Conservation (phyloP, 2,329 filamentous ascomycete genomes). For the Ascochyta fabae region DNA sequence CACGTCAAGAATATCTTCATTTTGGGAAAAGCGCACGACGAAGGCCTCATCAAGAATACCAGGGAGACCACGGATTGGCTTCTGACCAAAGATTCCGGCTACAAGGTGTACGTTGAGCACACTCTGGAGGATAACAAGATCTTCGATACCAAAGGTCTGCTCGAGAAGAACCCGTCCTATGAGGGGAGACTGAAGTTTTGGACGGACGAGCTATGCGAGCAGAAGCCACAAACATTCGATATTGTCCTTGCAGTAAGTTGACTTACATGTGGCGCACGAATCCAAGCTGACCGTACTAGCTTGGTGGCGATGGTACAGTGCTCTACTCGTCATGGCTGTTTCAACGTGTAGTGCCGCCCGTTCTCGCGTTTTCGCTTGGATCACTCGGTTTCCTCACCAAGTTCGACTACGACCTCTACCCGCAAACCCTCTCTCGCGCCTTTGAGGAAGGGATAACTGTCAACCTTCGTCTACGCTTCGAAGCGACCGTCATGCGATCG, state of each 20-base stretch:
- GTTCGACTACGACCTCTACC: constrained; percentile 84
- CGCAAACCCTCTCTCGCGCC: constrained; percentile 70
- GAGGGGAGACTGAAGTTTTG: constrained; percentile 76
- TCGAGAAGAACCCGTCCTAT: constrained; percentile 65
- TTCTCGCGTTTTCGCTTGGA: constrained; percentile 88
- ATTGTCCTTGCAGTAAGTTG: constrained; percentile 76
- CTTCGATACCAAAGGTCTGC: constrained; percentile 75
- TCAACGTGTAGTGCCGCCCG: constrained; percentile 90
- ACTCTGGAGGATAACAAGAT: constrained; percentile 72
- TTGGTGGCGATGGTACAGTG: constrained; percentile 96
- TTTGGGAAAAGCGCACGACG: constrained; percentile 90
- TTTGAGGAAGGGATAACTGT: constrained; percentile 88
- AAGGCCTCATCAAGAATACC: constrained; percentile 77
- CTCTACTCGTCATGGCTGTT: constrained; percentile 97
- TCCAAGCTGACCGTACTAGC: constrained; percentile 38
- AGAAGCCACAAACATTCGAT: constrained; percentile 86
- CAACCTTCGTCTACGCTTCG: constrained; percentile 85
- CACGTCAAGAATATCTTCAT: constrained; percentile 84
- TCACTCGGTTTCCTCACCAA: constrained; percentile 96
- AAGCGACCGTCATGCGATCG: constrained; percentile 90
- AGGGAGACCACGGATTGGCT: constrained; percentile 82
- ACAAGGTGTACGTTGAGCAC: constrained; percentile 81
- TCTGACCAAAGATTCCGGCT: constrained; percentile 72
- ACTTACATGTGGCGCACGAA: background rate
- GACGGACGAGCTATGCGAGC: constrained; percentile 78